Conservation (phyloP, 2,329 filamentous ascomycete genomes). For the Rhynchosporium graminicola region DNA sequence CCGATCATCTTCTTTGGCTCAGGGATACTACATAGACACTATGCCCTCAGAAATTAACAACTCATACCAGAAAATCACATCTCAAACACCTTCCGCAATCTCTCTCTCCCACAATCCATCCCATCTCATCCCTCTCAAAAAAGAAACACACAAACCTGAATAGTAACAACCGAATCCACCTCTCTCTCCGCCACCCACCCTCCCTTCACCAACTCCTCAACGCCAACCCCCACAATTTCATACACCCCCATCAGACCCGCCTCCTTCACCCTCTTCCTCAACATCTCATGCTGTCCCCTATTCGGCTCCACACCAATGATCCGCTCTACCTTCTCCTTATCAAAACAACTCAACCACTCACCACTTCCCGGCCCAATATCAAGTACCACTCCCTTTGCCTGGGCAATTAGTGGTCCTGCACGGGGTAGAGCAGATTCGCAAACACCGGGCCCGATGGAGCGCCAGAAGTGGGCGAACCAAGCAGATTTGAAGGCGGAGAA, state of each 20-base stretch:
- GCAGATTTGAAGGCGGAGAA: conserved; percentile 41
- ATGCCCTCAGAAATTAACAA: background rate
- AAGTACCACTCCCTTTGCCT: conserved; percentile 36
- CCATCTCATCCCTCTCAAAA: too few relatives aligned
- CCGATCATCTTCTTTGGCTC: conserved; percentile 33
- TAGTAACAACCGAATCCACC: conserved; percentile 36
- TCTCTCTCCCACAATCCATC: background rate
- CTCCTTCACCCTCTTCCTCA: conserved; percentile 50
- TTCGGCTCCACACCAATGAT: conserved; percentile 69
- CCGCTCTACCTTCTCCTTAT: conserved; percentile 37
- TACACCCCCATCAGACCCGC: conserved; percentile 59
- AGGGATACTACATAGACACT: conserved; percentile 36
- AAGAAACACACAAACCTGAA: conserved; percentile 19
- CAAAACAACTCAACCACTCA: conserved; percentile 59
- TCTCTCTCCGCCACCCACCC: conserved; percentile 48
- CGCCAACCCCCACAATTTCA: conserved; percentile 62
- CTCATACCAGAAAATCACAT: background rate
- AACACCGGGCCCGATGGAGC: conserved; percentile 52
- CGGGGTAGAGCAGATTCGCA: conserved; percentile 45
- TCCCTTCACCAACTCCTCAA: conserved; percentile 52
- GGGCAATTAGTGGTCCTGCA: conserved; percentile 47
- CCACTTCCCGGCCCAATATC: conserved; percentile 65
- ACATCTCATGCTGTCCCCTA: conserved; percentile 49
- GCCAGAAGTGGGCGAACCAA: conserved; percentile 67
- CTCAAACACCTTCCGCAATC: background rate